Evolutionary conservation across 2,329 filamentous ascomycete genomes (phyloP), one percentile per base, ranked within the genome.

Genomic region (Nemania abortiva): DNA sequence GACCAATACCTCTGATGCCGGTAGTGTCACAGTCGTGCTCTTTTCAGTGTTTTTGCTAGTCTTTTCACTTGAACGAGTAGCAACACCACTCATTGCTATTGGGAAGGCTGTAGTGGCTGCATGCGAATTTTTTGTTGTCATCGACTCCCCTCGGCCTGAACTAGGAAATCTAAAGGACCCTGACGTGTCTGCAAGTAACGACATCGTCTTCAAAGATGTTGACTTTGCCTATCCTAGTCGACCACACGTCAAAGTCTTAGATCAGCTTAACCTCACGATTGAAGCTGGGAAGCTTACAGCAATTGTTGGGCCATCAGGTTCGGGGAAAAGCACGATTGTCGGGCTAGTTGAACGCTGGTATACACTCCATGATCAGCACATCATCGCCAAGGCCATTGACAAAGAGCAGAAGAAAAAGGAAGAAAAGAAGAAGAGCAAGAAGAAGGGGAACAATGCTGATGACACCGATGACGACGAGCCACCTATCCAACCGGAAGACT

Each of bases 261-360:
- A 91, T 72, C 80, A 84, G 2, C 78, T 93, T 2, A 84, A 86
- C 73, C 79, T 92, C 9, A 82, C 78, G 0, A 87, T 93, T 64
- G 83, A 87, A 68, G 84, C 87, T 7, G 90, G 90, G 22, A 91
- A 92, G 74, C 86, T 90, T 1, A 93, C 91, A 0, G 92, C 92
- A 1, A 90, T 94, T 20, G 91, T 94, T 22, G 92, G 92, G 0
- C 87, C 90, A 0, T 92, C 90, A 2, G 92, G 92, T 0, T 90
- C 87, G 4, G 92, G 92, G 0, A 95, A 94, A 78, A 92, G 89
- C 59, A 94, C 92, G 0, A 88, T 94, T 29, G 88, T 93, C 0
- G 90, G 89, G 0, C 80, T 94, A 2, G 82, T 94, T 2, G 89
- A 94, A 75, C 83, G 91, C 37, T 94, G 91, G 90, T 94, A 94